Conservation (phyloP, 495 filamentous ascomycete species). For the Articulospora tetracladia region DNA sequence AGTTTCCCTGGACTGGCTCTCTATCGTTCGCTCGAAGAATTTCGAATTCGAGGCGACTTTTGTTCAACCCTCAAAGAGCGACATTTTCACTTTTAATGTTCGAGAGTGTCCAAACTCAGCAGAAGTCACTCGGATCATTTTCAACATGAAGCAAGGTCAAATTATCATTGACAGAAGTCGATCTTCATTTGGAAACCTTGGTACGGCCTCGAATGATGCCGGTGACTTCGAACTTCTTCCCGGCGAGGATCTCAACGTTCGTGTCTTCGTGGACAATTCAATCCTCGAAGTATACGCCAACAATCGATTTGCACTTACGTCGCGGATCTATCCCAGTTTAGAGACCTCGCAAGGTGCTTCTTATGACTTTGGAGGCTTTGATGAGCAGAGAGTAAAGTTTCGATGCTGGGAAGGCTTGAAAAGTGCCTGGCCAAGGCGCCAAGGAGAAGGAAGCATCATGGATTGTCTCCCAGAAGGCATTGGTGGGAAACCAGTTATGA, state of each 20-base stretch:
- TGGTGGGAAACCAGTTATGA: not conserved
- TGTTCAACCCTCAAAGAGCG: slow-evolving; percentile 22
- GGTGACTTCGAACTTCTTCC: slow-evolving; percentile 27
- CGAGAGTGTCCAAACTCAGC: slow-evolving; percentile 6
- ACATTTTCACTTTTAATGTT: slow-evolving; percentile 22
- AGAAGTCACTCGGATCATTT: slow-evolving; percentile 31
- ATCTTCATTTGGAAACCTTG: slow-evolving; percentile 25
- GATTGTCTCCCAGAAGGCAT: not conserved
- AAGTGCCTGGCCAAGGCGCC: slow-evolving; percentile 12
- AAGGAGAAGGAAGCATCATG: not conserved
- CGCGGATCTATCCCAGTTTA: slow-evolving; percentile 16
- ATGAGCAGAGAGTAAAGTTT: slow-evolving; percentile 11
- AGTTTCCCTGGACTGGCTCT: slow-evolving; percentile 19
- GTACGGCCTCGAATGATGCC: slow-evolving; percentile 21
- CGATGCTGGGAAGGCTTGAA: slow-evolving; percentile 15
- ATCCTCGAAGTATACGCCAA: slow-evolving; percentile 40
- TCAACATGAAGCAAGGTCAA: slow-evolving; percentile 23
- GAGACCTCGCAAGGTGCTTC: slow-evolving; percentile 11
- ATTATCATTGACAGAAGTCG: slow-evolving; percentile 28
- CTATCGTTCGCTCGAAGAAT: slow-evolving; percentile 16
- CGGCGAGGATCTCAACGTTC: slow-evolving; percentile 30
- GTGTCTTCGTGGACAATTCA: slow-evolving; percentile 37
- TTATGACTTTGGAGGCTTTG: slow-evolving; percentile 17
- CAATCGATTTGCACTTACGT: slow-evolving; percentile 32
- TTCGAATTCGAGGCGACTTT: slow-evolving; percentile 27